These are phyloP conservation scores for Funneliformis mosseae DNA, from an alignment of 192 early-diverging fungal genomes.

Conservation along the genomic window DNA sequence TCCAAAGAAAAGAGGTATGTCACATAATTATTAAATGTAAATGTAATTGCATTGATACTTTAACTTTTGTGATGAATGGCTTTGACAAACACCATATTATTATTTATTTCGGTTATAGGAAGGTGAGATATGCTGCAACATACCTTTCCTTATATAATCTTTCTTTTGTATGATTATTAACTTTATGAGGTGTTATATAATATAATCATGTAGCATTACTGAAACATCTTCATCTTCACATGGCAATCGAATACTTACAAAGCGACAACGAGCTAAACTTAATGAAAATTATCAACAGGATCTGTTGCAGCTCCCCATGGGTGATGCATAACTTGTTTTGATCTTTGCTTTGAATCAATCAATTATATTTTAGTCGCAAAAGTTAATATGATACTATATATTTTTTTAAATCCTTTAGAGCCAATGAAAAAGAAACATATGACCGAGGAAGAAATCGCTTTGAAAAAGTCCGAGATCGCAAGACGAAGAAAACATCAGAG, in stretches of 20 bases:
- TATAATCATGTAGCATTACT: slow-evolving; percentile 35
- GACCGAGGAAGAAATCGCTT: slow-evolving; percentile 70
- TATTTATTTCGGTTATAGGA: neutral
- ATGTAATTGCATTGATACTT: neutral
- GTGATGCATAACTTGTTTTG: slow-evolving; percentile 39
- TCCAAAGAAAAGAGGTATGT: slow-evolving; percentile 17
- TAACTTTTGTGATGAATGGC: neutral
- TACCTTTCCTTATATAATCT: neutral
- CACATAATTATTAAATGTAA: slow-evolving; percentile 9
- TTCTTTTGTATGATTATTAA: neutral
- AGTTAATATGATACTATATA: neutral
- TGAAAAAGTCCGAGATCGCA: slow-evolving; percentile 73
- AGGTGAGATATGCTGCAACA: neutral
- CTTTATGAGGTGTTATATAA: slow-evolving; percentile 1
- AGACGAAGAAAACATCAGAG: slow-evolving; percentile 79
- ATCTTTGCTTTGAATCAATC: neutral
- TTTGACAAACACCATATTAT: neutral
- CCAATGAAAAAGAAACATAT: slow-evolving; percentile 62
- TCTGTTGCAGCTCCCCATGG: slow-evolving; percentile 68
- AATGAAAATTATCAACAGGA: slow-evolving; percentile 60
- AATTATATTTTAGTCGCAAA: neutral
- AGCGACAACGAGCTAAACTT: slow-evolving; percentile 70
- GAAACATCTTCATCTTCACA: slow-evolving; percentile 40
- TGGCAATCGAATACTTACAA: slow-evolving; percentile 57
- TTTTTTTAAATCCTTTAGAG: slow-evolving; percentile 40